Base-by-base conservation (phyloP, 805 yeast genomes). In the Spathaspora arborariae region DNA sequence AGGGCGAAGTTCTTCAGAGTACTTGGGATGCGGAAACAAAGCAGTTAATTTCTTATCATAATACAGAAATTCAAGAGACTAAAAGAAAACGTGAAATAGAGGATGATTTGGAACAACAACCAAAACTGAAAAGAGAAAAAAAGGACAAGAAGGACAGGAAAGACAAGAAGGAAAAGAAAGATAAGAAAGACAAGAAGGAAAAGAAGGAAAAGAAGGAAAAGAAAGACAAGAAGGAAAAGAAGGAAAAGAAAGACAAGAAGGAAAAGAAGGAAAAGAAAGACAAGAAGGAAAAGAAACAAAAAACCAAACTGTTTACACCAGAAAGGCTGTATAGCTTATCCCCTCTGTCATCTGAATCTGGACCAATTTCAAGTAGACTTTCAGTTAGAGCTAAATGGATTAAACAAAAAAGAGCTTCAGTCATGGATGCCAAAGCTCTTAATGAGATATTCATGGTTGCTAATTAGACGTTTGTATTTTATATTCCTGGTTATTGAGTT, bases 361-460 rank as follows among this genome's bases (percentile, higher is more conserved):
- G 47, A 18, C 55, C 58, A 7, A 64, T 69, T 6, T 62, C 74
- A 1, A 63, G 69, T 1, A 59, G 75, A 46, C 55, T 69, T 18
- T 63, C 95, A 1, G 86, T 86, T 3, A 79, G 98, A 63, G 83
- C 95, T 19, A 84, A 80, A 63, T 91, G 89, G 84, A 91, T 92
- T 46, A 84, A 78, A 54, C 96, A 90, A 63, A 92, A 92, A 63
- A 78, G 94, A 57, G 94, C 96, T 9, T 92, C 97, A 1, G 89
- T 91, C 0, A 80, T 85, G 82, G 98, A 92, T 62, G 78, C 85
- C 2, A 83, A 88, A 63, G 90, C 96, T 11, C 75, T 92, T 51
- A 89, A 88, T 56, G 98, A 92, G 66, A 92, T 92, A 48, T 88
- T 92, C 61, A 92, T 92, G 97, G 80, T 90, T 41, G 72, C 85